Evolutionary conservation across 257 asterid species (phyloP).

Genomic region (Rubia yunnanensis): DNA sequence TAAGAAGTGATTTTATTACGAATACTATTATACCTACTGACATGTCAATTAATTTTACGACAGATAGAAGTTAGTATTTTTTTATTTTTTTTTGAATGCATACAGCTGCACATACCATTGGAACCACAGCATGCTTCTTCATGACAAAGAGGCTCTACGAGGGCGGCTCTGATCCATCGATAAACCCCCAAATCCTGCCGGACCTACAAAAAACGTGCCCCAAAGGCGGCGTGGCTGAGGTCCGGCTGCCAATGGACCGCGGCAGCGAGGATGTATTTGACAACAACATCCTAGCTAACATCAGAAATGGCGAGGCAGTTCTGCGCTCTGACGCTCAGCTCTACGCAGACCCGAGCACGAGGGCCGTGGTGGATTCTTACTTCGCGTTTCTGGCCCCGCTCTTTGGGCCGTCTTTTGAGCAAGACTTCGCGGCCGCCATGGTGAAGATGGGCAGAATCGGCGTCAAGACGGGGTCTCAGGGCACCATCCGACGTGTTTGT

Average conservation of each 20-base stretch:
- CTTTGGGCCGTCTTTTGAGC: slow-evolving; percentile 46
- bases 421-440: slow-evolving; percentile 57
- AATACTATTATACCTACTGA: too few relatives aligned
- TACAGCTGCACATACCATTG: slow-evolving; percentile 77
- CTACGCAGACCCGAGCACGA: slow-evolving; percentile 47
- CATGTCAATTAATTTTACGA: too few relatives aligned
- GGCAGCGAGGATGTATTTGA: slow-evolving; percentile 48
- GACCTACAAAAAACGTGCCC: slow-evolving; percentile 57
- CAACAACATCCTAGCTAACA: slow-evolving; percentile 41
- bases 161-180: slow-evolving; percentile 68
- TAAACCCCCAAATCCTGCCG: slow-evolving; percentile 45
- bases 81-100: background rate
- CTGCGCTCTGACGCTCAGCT: slow-evolving; percentile 60
- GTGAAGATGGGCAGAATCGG: slow-evolving; percentile 72
- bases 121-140: slow-evolving; percentile 93
- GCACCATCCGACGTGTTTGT: slow-evolving; percentile 64
- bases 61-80: too few relatives aligned
- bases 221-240: slow-evolving; percentile 33
- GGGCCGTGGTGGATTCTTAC: slow-evolving; percentile 59
- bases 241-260: slow-evolving; percentile 49
- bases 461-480: slow-evolving; percentile 49
- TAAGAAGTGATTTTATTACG: too few relatives aligned
- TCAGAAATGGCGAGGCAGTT: slow-evolving; percentile 65
- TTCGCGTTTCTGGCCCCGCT: slow-evolving; percentile 34
- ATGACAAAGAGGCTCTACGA: slow-evolving; percentile 63